These are phyloP conservation scores for Colletotrichum liaoningense DNA, from an alignment of 2,329 filamentous ascomycete genomes.

Conservation along the genomic window DNA sequence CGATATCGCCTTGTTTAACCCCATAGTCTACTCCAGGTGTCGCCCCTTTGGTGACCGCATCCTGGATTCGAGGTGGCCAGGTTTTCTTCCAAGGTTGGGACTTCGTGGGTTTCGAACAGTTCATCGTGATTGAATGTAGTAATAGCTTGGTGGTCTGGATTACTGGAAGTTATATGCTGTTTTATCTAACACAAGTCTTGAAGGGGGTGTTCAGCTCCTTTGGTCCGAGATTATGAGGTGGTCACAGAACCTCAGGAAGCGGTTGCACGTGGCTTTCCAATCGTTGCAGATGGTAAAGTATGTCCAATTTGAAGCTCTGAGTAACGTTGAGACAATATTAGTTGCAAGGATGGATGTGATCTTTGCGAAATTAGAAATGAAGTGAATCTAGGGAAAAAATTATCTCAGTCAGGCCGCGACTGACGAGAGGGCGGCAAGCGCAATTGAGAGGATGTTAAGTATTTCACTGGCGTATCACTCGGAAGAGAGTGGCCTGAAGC, in stretches of 20 bases:
- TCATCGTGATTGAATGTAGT: not conserved
- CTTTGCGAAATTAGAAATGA: no score
- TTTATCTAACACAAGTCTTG: not conserved
- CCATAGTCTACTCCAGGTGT: slow-evolving; percentile 6
- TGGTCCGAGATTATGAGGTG: not conserved
- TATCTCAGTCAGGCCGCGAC: no score
- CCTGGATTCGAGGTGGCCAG: slow-evolving; percentile 5
- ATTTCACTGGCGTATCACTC: no score
- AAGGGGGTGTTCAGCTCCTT: not conserved
- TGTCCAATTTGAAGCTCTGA: not conserved
- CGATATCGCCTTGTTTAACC: not conserved
- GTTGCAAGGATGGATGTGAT: no score
- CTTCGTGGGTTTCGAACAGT: not conserved
- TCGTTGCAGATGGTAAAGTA: not conserved
- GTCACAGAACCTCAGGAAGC: not conserved
- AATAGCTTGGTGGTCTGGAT: not conserved
- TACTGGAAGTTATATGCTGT: not conserved
- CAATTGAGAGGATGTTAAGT: no score
- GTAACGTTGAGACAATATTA: not conserved
- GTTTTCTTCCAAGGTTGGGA: slow-evolving; percentile 14
- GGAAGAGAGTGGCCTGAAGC: no score
- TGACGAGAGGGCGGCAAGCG: no score
- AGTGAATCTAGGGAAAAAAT: no score
- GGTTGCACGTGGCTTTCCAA: not conserved
- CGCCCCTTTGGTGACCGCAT: no score